Base-by-base conservation (phyloP, 768 basidiomycete genomes). In the Collybia mongolica region DNA sequence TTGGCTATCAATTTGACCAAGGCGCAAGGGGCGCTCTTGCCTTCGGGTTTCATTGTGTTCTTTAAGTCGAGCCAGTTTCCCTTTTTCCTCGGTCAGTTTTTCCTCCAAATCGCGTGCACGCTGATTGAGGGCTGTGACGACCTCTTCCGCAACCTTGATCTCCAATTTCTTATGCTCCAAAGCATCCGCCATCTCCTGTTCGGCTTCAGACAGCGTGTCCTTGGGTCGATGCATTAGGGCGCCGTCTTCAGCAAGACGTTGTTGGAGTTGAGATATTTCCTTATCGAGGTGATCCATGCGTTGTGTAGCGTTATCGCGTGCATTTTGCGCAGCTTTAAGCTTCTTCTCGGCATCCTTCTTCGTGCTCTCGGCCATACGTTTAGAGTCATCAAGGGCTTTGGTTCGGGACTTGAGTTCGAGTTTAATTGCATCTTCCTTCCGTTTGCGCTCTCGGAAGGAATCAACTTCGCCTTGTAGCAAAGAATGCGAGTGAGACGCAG, bases 301-400 rank as follows among this genome's bases (percentile, higher is more conserved):
- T 58, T 75, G 76, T 18, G 65, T 72, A 0, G 86, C 79, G 48
- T 75, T 83, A 60, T 90, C 85, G 28, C 86, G 81, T 53, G 78
- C 72, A 38, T 62, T 74, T 63, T 84, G 83, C 14, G 81, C 83
- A n/a, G 77, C 73, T 59, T 84, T 88, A 52, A 95, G 76, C 57
- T 85, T 85, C 73, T 90, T 93, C 69, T 98, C 96, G 3, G 88
- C 92, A 41, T 98, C 95, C 39, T 84, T 79, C 63, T 84, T 88
- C 45, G 75, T 68, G 44, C 80, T 74, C 68, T 99, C 97, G 9
- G 93, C 92, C 23, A 73, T 73, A 26, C 96, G 85, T 67, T 87
- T 90, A 47, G 82, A 72, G 64, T 99, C 96, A 57, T 99, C 96
- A 2, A 98, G 72, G 2, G 75, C 65, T 69, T 95, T 96, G 42